Percentiles rank a stretch among this genome's conserved stretches.
phyloP scores from a whole-genome alignment of 371 early-diverging fungal species.

The Capniomyces stellatus region DNA sequence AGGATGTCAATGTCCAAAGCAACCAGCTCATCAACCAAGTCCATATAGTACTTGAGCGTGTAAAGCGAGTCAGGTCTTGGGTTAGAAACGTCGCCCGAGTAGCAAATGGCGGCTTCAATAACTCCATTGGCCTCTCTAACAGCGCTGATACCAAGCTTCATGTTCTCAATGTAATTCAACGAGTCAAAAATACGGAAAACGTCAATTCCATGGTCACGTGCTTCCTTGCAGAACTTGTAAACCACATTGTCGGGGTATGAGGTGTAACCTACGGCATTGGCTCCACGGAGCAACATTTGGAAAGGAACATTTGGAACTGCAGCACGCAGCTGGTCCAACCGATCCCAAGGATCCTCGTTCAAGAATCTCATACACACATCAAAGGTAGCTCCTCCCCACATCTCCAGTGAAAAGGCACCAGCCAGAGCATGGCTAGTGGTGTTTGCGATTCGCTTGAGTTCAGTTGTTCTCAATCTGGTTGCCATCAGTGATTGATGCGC shows the following conservation, averaged over 20 bases:
- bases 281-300: constrained; percentile 94
- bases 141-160: constrained; percentile 83
- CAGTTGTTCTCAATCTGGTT: constrained; percentile 83
- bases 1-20: constrained; percentile 80
- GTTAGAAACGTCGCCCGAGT: constrained; percentile 83
- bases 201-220: constrained; percentile 77
- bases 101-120: constrained; percentile 79
- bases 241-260: constrained; percentile 92
- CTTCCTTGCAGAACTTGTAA: constrained; percentile 84
- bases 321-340: constrained; percentile 55
- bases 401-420: constrained; percentile 78
- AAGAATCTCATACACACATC: constrained; percentile 90
- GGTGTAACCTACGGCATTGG: constrained; percentile 93
- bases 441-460: constrained; percentile 61
- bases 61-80: constrained; percentile 54
- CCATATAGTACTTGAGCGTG: constrained; percentile 75
- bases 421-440: constrained; percentile 69
- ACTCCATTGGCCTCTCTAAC: constrained; percentile 89
- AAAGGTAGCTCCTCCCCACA: constrained; percentile 91
- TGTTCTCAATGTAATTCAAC: constrained; percentile 85
- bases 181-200: constrained; percentile 93
- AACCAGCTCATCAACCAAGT: constrained; percentile 76
- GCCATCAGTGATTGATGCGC: constrained; percentile 88
- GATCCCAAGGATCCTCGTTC: constrained; percentile 89
- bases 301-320: constrained; percentile 93